phyloP scores from a whole-genome alignment of 257 asterid species.

The Scutellaria galericulata region DNA sequence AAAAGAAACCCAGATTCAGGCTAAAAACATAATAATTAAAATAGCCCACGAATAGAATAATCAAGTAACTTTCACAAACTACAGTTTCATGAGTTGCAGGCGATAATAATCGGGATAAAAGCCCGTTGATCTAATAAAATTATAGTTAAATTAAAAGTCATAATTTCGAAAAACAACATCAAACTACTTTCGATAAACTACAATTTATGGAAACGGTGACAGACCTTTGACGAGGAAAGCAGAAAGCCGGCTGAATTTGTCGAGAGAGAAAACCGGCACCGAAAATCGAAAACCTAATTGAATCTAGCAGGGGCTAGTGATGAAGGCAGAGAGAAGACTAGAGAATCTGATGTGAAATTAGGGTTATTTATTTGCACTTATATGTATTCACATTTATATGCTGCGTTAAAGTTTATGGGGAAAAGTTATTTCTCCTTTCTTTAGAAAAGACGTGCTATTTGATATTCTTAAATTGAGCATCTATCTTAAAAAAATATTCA shows the following conservation, averaged over 20 bases:
- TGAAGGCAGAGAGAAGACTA: too few relatives aligned
- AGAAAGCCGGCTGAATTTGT: neutral
- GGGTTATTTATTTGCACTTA: too few relatives aligned
- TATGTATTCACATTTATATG: too few relatives aligned
- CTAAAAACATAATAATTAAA: neutral
- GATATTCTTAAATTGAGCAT: too few relatives aligned
- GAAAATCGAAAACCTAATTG: neutral
- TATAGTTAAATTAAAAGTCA: neutral
- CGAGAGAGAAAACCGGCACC: neutral
- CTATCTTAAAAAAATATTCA: too few relatives aligned
- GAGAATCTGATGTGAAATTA: too few relatives aligned
- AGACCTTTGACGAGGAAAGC: slow-evolving; percentile 17
- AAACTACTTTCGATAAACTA: slow-evolving; percentile 11
- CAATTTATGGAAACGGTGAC: neutral
- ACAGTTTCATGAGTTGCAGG: neutral
- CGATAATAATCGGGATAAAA: neutral
- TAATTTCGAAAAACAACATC: neutral
- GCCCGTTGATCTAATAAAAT: neutral
- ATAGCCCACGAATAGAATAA: neutral
- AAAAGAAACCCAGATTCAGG: neutral
- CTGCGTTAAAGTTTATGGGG: too few relatives aligned
- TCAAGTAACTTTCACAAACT: neutral
- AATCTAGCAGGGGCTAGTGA: neutral
- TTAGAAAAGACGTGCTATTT: too few relatives aligned
- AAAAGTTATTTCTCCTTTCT: too few relatives aligned